Percentiles rank a stretch among this genome's conserved stretches.
These are phyloP conservation scores for Nitzschia sp. DNA, from an alignment of 108 stramenopile species.

Conservation along the genomic window DNA sequence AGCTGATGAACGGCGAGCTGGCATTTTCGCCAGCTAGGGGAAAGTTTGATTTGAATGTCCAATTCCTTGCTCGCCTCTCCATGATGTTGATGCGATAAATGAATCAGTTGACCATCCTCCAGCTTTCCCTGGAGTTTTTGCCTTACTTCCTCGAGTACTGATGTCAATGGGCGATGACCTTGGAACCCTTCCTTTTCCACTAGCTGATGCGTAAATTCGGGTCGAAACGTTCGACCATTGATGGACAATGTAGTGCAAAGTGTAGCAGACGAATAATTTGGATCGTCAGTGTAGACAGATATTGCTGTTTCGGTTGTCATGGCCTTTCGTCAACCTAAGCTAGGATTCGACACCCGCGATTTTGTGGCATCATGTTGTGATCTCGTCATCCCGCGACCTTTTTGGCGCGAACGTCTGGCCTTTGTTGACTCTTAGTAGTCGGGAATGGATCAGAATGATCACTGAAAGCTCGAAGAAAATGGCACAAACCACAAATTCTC, in stretches of 20 bases:
- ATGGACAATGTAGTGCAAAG: conserved; percentile 31
- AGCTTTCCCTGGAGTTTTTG: conserved; percentile 3
- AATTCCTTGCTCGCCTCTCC: conserved; percentile 27
- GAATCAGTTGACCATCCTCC: conserved; percentile 3
- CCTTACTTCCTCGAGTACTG: conserved; percentile 29
- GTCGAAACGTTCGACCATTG: conserved; percentile 46
- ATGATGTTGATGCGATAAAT: conserved; percentile 35
- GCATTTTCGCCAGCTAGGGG: conserved; percentile 48
- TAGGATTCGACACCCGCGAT: no score
- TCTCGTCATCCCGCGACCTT: no score
- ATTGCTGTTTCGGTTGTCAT: no score
- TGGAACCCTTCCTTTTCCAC: conserved; percentile 56
- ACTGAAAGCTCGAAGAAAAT: no score
- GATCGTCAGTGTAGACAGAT: conserved; percentile 36
- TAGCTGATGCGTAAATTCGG: conserved; percentile 80
- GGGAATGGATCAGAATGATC: no score
- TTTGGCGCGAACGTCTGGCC: no score
- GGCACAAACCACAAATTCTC: no score
- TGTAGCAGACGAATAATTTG: conserved; percentile 37
- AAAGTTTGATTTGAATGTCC: conserved; percentile 28
- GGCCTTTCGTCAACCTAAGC: no score
- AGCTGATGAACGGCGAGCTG: neutral
- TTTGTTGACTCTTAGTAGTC: no score
- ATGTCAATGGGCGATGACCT: conserved; percentile 56
- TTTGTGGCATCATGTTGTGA: no score